phyloP scores from a whole-genome alignment of 2,329 filamentous ascomycete species.

The Macrophomina pseudophaseolina region DNA sequence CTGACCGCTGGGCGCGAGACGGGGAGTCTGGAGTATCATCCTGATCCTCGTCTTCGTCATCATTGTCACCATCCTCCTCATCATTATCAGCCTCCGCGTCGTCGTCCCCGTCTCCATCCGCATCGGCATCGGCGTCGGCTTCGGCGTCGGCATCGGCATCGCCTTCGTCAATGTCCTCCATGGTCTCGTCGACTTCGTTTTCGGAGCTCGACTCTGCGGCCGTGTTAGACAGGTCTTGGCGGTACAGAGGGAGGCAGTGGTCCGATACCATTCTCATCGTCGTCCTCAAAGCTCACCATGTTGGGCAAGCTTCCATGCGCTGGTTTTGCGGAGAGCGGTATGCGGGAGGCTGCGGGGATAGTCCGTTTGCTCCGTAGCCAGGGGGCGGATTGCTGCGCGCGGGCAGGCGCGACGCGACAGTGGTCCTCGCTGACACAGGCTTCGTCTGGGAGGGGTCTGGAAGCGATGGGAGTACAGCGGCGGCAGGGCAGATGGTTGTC shows the following conservation, averaged over 20 bases:
- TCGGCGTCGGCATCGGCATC: conserved; percentile 47
- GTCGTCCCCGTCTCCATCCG: conserved; percentile 44
- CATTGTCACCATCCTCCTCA: conserved; percentile 43
- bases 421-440: not conserved
- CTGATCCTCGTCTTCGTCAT: conserved; percentile 49
- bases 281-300: conserved; percentile 52
- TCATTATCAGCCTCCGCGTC: conserved; percentile 41
- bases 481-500: conserved; percentile 9
- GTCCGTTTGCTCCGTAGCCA: conserved; percentile 6
- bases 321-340: conserved; percentile 11
- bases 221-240: conserved; percentile 29
- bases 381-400: not conserved
- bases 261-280: conserved; percentile 49
- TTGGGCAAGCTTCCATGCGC: conserved; percentile 11
- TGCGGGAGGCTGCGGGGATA: conserved; percentile 24
- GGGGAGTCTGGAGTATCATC: conserved; percentile 52
- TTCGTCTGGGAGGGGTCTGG: not conserved
- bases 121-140: conserved; percentile 39
- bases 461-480: not conserved
- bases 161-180: conserved; percentile 48
- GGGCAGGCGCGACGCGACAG: not conserved
- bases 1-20: conserved; percentile 43
- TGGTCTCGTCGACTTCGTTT: conserved; percentile 51
- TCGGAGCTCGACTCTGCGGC: conserved; percentile 46
- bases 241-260: conserved; percentile 27